Evolutionary conservation across 345 rosid species (phyloP).

Genomic region (Hibiscus tridactylites): DNA sequence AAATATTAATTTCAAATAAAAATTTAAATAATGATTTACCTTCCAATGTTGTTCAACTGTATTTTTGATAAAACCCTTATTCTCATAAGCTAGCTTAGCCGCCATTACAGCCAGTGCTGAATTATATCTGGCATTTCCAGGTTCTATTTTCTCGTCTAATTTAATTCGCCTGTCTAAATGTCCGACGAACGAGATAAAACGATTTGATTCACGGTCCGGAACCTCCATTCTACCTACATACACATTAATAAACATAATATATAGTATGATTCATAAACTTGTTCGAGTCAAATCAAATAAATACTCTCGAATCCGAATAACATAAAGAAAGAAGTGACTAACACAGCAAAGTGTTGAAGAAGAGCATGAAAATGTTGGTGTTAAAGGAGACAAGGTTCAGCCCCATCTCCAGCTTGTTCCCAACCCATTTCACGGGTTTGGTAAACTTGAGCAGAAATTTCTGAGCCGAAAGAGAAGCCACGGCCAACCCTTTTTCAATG

Average conservation of each 20-base stretch:
- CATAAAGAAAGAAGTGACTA: background rate
- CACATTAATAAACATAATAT: background rate
- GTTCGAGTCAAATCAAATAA: too few species aligned
- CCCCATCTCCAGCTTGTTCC: background rate
- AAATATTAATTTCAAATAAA: too few species aligned
- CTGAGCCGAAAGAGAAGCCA: background rate
- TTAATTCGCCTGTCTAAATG: background rate
- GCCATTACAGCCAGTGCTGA: slow-evolving; percentile 9
- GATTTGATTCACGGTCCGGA: background rate
- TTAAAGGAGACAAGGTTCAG: background rate
- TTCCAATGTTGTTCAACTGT: slow-evolving; percentile 6
- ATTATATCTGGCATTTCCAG: slow-evolving; percentile 1
- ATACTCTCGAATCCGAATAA: too few species aligned
- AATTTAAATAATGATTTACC: background rate
- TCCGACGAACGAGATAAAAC: background rate
- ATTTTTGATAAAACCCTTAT: background rate
- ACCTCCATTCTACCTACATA: background rate
- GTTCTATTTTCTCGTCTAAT: background rate
- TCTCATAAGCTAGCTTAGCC: slow-evolving; percentile 6
- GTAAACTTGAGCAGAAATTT: background rate
- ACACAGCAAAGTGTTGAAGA: background rate
- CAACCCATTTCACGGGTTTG: background rate
- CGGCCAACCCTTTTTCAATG: background rate
- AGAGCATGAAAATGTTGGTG: background rate
- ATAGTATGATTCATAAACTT: too few species aligned